Evolutionary conservation across 1,284 basidiomycete species (phyloP), one percentile per base, ranked within the genome.

Genomic region (Trichosporon asahii): DNA sequence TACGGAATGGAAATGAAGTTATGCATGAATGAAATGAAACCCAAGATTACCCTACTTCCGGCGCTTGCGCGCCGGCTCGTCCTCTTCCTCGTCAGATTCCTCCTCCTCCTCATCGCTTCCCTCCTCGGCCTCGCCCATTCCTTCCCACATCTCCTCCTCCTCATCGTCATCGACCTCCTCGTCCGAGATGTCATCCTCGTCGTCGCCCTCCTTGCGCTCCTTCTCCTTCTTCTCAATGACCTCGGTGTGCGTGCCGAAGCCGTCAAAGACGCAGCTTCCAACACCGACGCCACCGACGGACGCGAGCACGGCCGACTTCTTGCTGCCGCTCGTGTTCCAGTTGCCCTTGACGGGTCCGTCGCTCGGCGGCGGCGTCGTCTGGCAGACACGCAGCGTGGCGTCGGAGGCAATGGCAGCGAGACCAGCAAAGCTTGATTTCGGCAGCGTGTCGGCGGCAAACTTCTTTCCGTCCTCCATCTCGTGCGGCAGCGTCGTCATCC

Each of bases 231-330:
- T 68, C 79, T 78, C 90, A 88, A 88, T 88, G 89, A 37, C 66
- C 65, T 74, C 72, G 11, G 74, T 70, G 61, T 67, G 70, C 55
- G 74, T 74, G 12, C 73, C 77, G 69, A 71, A 79, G 15, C 77
- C 79, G 63, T 87, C 60, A 85, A 87, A 65, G 87, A 91, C 14
- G 89, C 91, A 27, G 84, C 83, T 69, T 0, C 81, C 81, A 11
- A 83, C 72, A 12, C 88, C 88, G 40, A 89, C 90, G 75, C 90
- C 86, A 78, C 89, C 94, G 2, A 88, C 79, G 78, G 89, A 91
- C 23, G 89, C 88, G 3, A 92, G 78, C 5, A 93, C 86, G 63
- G 86, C 83, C 1, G 91, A 92, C 77, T 89, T 90, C 64, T 79
- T 77, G 23, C 70, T 73, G 15, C 85, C 83, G 57, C 76, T 86